These are phyloP conservation scores for Saccharomyces hybrid DNA, from an alignment of 1,139 yeast genomes.

Conservation along the genomic window DNA sequence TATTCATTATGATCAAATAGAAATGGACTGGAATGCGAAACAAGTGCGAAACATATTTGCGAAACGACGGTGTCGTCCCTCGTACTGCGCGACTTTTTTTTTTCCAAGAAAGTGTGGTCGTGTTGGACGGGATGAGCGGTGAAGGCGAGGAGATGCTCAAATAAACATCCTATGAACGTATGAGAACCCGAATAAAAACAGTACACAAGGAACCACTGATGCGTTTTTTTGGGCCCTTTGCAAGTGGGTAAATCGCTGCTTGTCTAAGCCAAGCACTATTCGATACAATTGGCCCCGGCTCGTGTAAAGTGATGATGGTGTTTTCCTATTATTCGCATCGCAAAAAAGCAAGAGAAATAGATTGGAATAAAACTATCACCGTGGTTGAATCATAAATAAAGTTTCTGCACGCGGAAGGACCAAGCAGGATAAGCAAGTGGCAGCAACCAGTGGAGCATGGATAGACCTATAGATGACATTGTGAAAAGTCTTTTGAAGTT, in stretches of 20 bases:
- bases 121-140: not conserved
- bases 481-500: slow-evolving; percentile 38
- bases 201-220: too few species aligned
- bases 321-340: too few species aligned
- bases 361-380: not conserved
- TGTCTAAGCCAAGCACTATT: too few species aligned
- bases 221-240: too few species aligned
- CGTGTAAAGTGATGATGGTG: too few species aligned
- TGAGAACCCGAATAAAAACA: too few species aligned
- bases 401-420: not conserved
- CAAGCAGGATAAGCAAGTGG: not conserved
- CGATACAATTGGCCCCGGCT: too few species aligned
- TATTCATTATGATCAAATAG: not conserved
- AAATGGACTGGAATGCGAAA: not conserved
- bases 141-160: not conserved
- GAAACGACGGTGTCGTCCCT: not conserved
- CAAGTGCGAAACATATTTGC: not conserved
- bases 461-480: slow-evolving; percentile 32
- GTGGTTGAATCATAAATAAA: not conserved
- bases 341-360: too few species aligned
- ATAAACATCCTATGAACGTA: too few species aligned
- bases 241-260: too few species aligned
- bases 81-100: not conserved
- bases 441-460: slow-evolving; percentile 22
- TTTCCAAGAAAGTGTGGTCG: not conserved